phyloP scores from a whole-genome alignment of 202 grass and related monocot species.

The Brachypodium distachyon region DNA sequence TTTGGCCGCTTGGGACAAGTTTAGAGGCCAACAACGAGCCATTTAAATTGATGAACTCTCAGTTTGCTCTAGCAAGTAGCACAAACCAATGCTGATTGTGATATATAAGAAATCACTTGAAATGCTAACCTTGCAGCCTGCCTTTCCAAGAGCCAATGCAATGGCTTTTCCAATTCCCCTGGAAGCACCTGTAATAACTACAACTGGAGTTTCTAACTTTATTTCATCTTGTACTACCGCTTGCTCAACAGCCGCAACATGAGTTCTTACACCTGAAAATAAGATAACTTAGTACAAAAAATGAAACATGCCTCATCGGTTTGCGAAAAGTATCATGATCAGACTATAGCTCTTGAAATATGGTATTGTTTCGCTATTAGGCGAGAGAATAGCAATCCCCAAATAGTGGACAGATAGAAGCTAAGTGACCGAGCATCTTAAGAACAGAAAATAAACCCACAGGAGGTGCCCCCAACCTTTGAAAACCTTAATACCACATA shows the following conservation, averaged over 20 bases:
- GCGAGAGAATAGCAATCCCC: not conserved
- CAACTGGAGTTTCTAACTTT: slow-evolving; percentile 69
- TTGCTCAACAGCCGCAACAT: slow-evolving; percentile 56
- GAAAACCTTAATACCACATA: not conserved
- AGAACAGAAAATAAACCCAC: not conserved
- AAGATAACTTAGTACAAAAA: not conserved
- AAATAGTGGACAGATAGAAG: not conserved
- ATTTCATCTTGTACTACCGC: slow-evolving; percentile 20
- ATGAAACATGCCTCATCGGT: not conserved
- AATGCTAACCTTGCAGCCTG: slow-evolving; percentile 64
- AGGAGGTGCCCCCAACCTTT: not conserved
- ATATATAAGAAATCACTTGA: not conserved
- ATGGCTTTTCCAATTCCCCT: slow-evolving; percentile 70
- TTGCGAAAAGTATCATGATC: not conserved
- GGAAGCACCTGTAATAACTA: slow-evolving; percentile 71
- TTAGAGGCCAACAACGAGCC: not conserved
- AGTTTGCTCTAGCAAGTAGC: not conserved
- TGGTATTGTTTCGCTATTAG: not conserved
- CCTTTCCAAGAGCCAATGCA: slow-evolving; percentile 80
- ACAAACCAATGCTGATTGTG: not conserved
- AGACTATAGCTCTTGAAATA: not conserved
- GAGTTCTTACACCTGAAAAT: slow-evolving; percentile 51
- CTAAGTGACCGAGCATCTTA: not conserved
- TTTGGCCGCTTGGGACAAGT: too few relatives aligned
- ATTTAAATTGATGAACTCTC: not conserved